Evolutionary conservation across 129 eudicot genomes (phyloP).

Genomic region (Chrysanthemum lavandulifolium): DNA sequence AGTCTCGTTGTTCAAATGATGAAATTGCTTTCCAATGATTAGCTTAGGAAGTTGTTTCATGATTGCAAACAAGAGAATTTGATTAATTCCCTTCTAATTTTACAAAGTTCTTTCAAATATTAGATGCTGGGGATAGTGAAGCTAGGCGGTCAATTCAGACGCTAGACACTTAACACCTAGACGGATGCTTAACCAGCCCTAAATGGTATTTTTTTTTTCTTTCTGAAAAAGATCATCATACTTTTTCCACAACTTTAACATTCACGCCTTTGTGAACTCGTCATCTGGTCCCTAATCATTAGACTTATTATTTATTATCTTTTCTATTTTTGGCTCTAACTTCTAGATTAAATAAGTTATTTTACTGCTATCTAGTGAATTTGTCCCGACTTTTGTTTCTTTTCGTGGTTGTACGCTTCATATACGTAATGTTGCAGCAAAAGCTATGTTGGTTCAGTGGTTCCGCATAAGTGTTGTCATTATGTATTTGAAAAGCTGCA

Average conservation of each 20-base stretch:
- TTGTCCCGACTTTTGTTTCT: background rate
- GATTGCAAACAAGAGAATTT: background rate
- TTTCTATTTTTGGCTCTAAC: background rate
- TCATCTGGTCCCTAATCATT: background rate
- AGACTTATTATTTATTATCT: background rate
- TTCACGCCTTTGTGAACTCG: background rate
- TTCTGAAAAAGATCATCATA: background rate
- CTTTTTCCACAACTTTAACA: background rate
- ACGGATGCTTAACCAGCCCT: background rate
- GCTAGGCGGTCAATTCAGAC: slow-evolving; percentile 6
- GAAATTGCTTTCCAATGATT: background rate
- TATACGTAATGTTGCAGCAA: background rate
- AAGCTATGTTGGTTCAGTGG: slow-evolving; percentile 6
- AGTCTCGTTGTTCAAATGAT: background rate
- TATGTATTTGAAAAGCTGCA: background rate
- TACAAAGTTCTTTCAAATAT: background rate
- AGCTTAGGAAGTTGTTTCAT: background rate
- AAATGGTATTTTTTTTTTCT: background rate
- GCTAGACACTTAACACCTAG: background rate
- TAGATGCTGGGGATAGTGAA: slow-evolving; percentile 5
- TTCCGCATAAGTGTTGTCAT: background rate
- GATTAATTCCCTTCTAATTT: background rate
- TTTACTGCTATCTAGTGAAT: background rate
- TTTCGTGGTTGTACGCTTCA: background rate
- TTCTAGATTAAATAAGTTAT: background rate